A percentile compares a stretch with the other conserved stretches of the same genome.
Conservation (phyloP, 352 stramenopile species). For the Sclerospora graminicola region DNA sequence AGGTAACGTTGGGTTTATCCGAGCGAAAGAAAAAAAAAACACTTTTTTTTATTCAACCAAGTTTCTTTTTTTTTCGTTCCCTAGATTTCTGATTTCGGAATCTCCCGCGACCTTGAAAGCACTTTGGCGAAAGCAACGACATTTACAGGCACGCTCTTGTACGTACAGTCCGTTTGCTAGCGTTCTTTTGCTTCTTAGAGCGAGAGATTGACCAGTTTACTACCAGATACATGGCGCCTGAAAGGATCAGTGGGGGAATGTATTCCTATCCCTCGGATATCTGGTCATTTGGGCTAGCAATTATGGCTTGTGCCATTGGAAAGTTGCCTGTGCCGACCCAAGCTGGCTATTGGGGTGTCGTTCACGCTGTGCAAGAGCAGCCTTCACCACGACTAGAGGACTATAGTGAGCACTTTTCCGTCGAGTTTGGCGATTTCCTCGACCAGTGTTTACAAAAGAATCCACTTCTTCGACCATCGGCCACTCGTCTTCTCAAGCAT, state of each 20-base stretch:
- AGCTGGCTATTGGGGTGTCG: conserved; percentile 85
- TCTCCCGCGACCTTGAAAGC: conserved; percentile 71
- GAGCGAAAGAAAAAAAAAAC: too few species aligned
- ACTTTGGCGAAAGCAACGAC: conserved; percentile 81
- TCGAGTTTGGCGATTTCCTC: conserved; percentile 65
- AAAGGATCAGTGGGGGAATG: conserved; percentile 86
- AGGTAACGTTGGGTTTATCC: too few species aligned
- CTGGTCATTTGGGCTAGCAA: conserved; percentile 69
- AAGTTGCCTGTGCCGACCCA: conserved; percentile 72
- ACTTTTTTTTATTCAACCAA: not conserved
- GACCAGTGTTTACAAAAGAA: conserved; percentile 77
- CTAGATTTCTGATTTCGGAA: conserved; percentile 80
- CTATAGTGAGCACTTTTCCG: conserved; percentile 55
- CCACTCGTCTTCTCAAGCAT: conserved; percentile 45
- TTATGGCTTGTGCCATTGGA: conserved; percentile 85
- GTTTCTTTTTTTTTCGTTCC: not conserved
- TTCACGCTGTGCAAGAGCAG: conserved; percentile 75
- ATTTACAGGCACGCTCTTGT: conserved; percentile 88
- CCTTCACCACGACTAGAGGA: conserved; percentile 53
- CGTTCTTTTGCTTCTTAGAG: not conserved
- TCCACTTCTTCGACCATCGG: conserved; percentile 44
- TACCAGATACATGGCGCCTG: conserved; percentile 86
- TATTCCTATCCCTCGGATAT: conserved; percentile 85
- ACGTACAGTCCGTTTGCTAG: too few species aligned
- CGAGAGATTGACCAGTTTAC: not conserved